phyloP scores from a whole-genome alignment of 306 rosid genomes.

The Echinosophora koreensis region DNA sequence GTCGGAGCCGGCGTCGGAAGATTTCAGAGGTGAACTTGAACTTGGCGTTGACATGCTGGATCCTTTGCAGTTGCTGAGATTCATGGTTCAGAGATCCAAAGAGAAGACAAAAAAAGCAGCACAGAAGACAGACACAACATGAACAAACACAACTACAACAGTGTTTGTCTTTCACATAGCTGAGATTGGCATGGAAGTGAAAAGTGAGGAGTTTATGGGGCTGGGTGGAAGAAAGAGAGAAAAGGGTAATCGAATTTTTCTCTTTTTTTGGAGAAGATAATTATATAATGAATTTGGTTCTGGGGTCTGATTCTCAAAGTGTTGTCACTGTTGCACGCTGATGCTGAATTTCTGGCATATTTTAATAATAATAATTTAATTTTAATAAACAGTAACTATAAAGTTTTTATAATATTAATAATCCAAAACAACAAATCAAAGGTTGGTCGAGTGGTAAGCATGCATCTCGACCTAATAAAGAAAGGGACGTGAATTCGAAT shows the following conservation, averaged over 20 bases:
- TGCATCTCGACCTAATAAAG: too few relatives aligned
- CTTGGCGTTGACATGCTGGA: slow-evolving; percentile 71
- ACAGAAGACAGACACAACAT: neutral
- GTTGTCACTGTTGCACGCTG: slow-evolving; percentile 32
- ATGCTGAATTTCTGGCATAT: slow-evolving; percentile 20
- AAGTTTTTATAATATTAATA: too few relatives aligned
- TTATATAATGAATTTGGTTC: slow-evolving; percentile 20
- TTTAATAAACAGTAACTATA: too few relatives aligned
- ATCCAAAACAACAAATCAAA: too few relatives aligned
- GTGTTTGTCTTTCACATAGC: slow-evolving; percentile 40
- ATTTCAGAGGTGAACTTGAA: slow-evolving; percentile 59
- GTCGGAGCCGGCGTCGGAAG: slow-evolving; percentile 62
- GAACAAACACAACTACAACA: neutral
- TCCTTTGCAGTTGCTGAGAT: slow-evolving; percentile 63
- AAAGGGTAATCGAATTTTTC: slow-evolving; percentile 29
- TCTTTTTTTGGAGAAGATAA: slow-evolving; percentile 31
- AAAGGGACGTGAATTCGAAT: too few relatives aligned
- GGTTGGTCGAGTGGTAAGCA: too few relatives aligned
- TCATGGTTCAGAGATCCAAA: slow-evolving; percentile 62
- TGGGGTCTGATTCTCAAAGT: slow-evolving; percentile 43
- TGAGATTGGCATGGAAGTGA: slow-evolving; percentile 38
- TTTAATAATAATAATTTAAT: neutral
- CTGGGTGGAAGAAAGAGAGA: slow-evolving; percentile 36
- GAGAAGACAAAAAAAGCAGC: neutral
- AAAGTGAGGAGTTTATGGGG: slow-evolving; percentile 41